Percentiles rank a stretch among this genome's conserved stretches.
phyloP scores from a whole-genome alignment of 2,329 filamentous ascomycete genomes.

The Nothopassalora personata region DNA sequence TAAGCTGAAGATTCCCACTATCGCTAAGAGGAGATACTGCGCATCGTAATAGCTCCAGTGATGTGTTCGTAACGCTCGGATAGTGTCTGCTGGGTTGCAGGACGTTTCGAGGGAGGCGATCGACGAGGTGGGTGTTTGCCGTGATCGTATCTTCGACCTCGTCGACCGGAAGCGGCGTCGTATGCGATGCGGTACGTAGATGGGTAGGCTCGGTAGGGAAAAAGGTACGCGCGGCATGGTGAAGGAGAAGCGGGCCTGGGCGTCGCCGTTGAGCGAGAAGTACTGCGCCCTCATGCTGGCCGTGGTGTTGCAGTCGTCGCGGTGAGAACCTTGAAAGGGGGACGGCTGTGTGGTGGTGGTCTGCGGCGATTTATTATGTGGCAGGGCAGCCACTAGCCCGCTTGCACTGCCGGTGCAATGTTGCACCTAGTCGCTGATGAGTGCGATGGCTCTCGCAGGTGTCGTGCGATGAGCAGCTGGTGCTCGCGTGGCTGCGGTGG shows the following conservation, averaged over 20 bases:
- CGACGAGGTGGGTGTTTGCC: conserved; percentile 63
- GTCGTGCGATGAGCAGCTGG: neutral
- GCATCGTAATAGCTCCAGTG: conserved; percentile 78
- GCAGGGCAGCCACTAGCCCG: neutral
- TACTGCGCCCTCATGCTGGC: conserved; percentile 24
- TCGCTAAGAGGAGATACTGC: conserved; percentile 72
- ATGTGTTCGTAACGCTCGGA: conserved; percentile 69
- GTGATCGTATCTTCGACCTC: conserved; percentile 60
- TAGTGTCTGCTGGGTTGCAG: conserved; percentile 71
- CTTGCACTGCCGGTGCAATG: conserved; percentile 2
- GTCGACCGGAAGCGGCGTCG: conserved; percentile 59
- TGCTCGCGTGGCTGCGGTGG: neutral
- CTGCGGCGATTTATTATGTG: neutral
- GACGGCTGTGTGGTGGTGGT: neutral
- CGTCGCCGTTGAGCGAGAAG: conserved; percentile 27
- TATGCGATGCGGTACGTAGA: conserved; percentile 58
- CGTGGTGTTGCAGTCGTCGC: neutral
- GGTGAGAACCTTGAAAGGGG: neutral
- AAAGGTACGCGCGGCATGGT: conserved; percentile 42
- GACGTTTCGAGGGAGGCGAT: conserved; percentile 75
- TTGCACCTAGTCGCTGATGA: neutral
- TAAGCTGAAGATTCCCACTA: conserved; percentile 75
- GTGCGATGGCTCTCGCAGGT: neutral
- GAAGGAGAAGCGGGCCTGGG: conserved; percentile 37
- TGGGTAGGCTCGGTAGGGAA: conserved; percentile 45